Conservation (phyloP, 306 rosid genomes). For the Glycine soja region DNA sequence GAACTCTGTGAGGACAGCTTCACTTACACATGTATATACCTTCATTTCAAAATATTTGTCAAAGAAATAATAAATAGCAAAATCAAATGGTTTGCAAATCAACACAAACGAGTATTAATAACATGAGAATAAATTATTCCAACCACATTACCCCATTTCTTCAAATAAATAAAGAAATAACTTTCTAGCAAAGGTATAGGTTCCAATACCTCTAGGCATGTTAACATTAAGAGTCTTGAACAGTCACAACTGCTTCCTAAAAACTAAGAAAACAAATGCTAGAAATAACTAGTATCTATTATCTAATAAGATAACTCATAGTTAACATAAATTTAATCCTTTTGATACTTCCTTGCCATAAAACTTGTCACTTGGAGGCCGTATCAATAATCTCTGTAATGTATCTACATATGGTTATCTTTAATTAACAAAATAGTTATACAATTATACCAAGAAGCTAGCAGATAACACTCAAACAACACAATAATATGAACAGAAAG, state of each 20-base stretch:
- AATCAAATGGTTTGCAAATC: conserved; percentile 29
- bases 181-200: conserved; percentile 10
- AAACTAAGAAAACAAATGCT: conserved; percentile 16
- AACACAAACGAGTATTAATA: background rate
- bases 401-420: conserved; percentile 3
- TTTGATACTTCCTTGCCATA: conserved; percentile 2
- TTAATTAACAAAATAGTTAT: conserved; percentile 5
- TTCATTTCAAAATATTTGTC: conserved; percentile 46
- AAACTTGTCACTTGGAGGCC: background rate
- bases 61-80: conserved; percentile 15
- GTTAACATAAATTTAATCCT: conserved; percentile 5
- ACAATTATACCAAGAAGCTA: background rate
- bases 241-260: conserved; percentile 20
- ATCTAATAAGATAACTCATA: background rate
- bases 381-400: conserved; percentile 2
- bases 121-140: conserved; percentile 23
- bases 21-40: conserved; percentile 85
- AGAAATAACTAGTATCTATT: background rate
- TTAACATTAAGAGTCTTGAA: conserved; percentile 19
- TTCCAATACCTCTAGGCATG: conserved; percentile 28
- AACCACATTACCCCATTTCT: background rate
- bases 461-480: background rate
- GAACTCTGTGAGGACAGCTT: conserved; percentile 68
- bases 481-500: conserved; percentile 12
- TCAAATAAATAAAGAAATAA: conserved; percentile 23